Conservation (phyloP, 352 stramenopile genomes). For the Phytophthora chlamydospora region DNA sequence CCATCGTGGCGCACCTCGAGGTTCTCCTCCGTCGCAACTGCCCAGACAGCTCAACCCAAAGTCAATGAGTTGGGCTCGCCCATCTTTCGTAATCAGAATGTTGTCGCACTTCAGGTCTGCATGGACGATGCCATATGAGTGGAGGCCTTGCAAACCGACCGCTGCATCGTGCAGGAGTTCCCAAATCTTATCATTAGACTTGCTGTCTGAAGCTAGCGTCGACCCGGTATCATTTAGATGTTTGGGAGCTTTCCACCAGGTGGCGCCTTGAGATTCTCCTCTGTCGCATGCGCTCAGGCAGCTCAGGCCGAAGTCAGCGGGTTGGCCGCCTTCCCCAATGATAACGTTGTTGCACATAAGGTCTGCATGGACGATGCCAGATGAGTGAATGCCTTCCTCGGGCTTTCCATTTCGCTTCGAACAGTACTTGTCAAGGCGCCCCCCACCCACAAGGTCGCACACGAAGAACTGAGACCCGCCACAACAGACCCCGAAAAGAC, state of each 20-base stretch:
- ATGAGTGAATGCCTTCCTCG: conserved; percentile 29
- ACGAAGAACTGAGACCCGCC: conserved; percentile 24
- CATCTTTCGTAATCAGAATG: too few relatives aligned
- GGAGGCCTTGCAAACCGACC: conserved; percentile 30
- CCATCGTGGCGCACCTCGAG: neutral
- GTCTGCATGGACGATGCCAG: conserved; percentile 23
- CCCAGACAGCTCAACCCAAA: too few relatives aligned
- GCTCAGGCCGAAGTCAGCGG: too few relatives aligned
- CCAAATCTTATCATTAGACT: conserved; percentile 15
- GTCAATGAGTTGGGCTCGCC: too few relatives aligned
- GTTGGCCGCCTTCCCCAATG: too few relatives aligned
- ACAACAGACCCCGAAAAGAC: conserved; percentile 34
- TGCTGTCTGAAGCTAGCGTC: conserved; percentile 7
- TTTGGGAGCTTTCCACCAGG: conserved; percentile 11
- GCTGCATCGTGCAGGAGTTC: conserved; percentile 25
- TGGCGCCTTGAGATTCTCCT: too few relatives aligned
- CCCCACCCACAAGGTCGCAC: conserved; percentile 19
- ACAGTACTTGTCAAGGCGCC: conserved; percentile 3
- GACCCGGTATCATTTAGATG: neutral
- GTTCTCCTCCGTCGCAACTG: too few relatives aligned
- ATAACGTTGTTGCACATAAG: conserved; percentile 35
- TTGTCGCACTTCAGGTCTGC: conserved; percentile 33
- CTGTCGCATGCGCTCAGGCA: too few relatives aligned
- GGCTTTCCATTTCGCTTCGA: neutral
- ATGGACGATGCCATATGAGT: conserved; percentile 21